Evolutionary conservation across 2,329 filamentous ascomycete genomes (phyloP).

Genomic region (Coleophoma crateriformis): DNA sequence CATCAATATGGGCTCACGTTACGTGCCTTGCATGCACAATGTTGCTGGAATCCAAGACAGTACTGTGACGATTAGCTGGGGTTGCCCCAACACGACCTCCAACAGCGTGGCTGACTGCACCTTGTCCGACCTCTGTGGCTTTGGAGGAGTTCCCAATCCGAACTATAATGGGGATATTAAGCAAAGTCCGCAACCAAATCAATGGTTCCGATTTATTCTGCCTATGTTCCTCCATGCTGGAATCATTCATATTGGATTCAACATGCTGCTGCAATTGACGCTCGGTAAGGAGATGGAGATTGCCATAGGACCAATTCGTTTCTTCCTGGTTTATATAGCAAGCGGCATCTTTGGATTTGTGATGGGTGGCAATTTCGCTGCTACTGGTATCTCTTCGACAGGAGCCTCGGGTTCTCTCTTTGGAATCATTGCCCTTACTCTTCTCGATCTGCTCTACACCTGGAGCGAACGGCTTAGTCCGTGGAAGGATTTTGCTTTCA

Average conservation of each 20-base stretch:
- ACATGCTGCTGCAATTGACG: slow-evolving; percentile 85
- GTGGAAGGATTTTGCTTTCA: slow-evolving; percentile 79
- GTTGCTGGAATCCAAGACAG: slow-evolving; percentile 57
- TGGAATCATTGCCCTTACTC: slow-evolving; percentile 79
- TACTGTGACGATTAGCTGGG: slow-evolving; percentile 50
- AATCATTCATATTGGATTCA: slow-evolving; percentile 92
- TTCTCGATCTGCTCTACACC: slow-evolving; percentile 88
- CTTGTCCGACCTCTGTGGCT: slow-evolving; percentile 78
- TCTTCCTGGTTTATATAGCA: slow-evolving; percentile 82
- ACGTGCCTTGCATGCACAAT: slow-evolving; percentile 91
- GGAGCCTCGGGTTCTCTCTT: slow-evolving; percentile 90
- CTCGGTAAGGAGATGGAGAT: slow-evolving; percentile 90
- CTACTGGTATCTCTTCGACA: slow-evolving; percentile 73
- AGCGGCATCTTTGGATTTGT: slow-evolving; percentile 95
- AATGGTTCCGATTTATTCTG: slow-evolving; percentile 95
- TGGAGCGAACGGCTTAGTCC: slow-evolving; percentile 78
- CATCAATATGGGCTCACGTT: slow-evolving; percentile 96
- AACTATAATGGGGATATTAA: slow-evolving; percentile 48
- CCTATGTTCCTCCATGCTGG: slow-evolving; percentile 96
- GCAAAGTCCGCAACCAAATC: slow-evolving; percentile 59
- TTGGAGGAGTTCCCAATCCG: slow-evolving; percentile 58
- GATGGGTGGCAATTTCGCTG: slow-evolving; percentile 88
- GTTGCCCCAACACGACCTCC: slow-evolving; percentile 76
- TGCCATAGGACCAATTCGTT: slow-evolving; percentile 82
- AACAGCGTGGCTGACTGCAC: slow-evolving; percentile 56